phyloP scores from a whole-genome alignment of 192 early-diverging fungal genomes.

The Obelidium mucronatum region DNA sequence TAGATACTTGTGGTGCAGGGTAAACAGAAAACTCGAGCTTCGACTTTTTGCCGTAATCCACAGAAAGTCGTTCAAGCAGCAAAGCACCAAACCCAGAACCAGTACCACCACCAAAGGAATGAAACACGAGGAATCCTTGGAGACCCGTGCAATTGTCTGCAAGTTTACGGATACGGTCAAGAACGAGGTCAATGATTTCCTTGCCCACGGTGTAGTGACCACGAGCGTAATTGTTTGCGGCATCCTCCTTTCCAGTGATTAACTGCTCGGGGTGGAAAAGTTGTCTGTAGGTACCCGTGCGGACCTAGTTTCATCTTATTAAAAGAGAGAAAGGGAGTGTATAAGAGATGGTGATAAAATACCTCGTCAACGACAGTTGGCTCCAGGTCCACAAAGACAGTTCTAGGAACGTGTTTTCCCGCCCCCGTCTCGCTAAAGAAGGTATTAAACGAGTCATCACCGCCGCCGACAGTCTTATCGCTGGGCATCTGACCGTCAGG shows the following conservation, averaged over 20 bases:
- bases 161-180: constrained; percentile 97
- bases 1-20: constrained; percentile 97
- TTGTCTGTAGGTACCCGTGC: constrained; percentile 95
- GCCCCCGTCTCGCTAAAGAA: constrained; percentile 98
- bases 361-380: constrained; percentile 28
- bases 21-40: constrained; percentile 99
- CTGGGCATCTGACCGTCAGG: constrained; percentile 87
- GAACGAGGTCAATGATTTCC: constrained; percentile 95
- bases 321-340: not conserved
- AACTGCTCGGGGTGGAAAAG: constrained; percentile 93
- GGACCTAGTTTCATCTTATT: constrained; percentile 87
- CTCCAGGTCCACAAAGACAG: constrained; percentile 85
- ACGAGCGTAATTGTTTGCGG: constrained; percentile 99
- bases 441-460: constrained; percentile 83
- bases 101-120: constrained; percentile 99
- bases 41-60: constrained; percentile 99
- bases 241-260: constrained; percentile 99
- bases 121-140: constrained; percentile 99
- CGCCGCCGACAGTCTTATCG: constrained; percentile 74
- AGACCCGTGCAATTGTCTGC: constrained; percentile 98
- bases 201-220: constrained; percentile 99
- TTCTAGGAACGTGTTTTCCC: constrained; percentile 99
- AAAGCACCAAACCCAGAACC: constrained; percentile 99
- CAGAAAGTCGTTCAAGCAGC: constrained; percentile 95
- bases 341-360: too few species aligned